Base-by-base conservation (phyloP, 805 yeast genomes). In the Pichia sporocuriosa region DNA sequence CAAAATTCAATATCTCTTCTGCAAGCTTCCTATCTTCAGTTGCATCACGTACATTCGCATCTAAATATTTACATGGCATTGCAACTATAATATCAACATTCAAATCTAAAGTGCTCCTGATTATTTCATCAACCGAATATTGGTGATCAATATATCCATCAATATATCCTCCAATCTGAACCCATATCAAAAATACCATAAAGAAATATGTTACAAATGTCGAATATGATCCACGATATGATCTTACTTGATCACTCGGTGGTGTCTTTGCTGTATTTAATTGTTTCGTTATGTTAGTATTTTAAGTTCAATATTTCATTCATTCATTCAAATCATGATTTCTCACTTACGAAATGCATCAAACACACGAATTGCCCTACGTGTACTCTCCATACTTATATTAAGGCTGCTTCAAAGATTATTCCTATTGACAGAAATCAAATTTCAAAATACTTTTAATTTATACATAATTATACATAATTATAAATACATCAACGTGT, bases 91-190 rank as follows among this genome's bases (percentile, higher is more conserved):
- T 58, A 58, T 89, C 97, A 43, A 93, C 36, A 56, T 93, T 89
- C 35, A 93, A 70, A 33, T 72, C 72, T 42, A 88, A 71, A 26
- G 72, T 72, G 43, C 73, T 74, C 41, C 71, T 63, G 13, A 86
- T 63, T 4, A 67, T 65, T 27, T 70, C 68, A 54, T 85, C 94
- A 4, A 93, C 94, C 3, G 71, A 66, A 59, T 85, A 93, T 51
- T 81, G 84, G 50, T 81, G 84, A 53, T 81, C 87, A 7, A 83
- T 73, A 43, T 72, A 72, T 3, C 97, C 97, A 41, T 93, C 95
- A 43, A 89, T 67, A 57, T 72, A 85, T 12, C 84, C 81, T 7
- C 97, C 95, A 23, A 88, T 63, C 57, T 89, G 94, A 12, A 85
- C 75, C 85, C 94, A 90, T 6, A 85, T 61, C 28, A 89, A 66